phyloP scores from a whole-genome alignment of 2,329 filamentous ascomycete genomes.

The Fusarium solani-melongenae region DNA sequence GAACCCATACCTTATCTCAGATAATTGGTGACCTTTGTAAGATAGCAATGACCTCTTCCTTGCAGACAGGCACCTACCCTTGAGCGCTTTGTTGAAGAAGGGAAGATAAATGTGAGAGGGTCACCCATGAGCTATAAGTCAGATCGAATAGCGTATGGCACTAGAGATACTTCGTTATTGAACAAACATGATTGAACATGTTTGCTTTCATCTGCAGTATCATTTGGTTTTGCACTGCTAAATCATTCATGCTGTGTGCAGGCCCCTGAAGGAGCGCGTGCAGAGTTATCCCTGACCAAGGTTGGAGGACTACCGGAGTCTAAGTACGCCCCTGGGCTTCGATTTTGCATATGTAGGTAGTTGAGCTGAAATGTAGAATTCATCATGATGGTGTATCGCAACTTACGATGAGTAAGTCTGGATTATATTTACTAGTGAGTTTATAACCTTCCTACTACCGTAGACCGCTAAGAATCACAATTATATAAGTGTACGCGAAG shows the following conservation, averaged over 20 bases:
- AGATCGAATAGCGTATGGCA: not conserved
- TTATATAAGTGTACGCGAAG: not conserved
- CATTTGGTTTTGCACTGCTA: not conserved
- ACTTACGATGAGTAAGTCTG: not conserved
- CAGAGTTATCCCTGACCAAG: no score
- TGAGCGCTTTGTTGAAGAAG: not conserved
- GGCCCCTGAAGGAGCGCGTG: no score
- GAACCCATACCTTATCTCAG: not conserved
- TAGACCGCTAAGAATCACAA: not conserved
- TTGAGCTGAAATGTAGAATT: not conserved
- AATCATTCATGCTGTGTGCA: not conserved
- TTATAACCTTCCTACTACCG: not conserved
- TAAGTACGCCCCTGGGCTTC: not conserved
- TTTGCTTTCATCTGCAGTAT: not conserved
- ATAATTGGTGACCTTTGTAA: not conserved
- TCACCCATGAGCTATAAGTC: not conserved
- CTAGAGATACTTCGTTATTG: not conserved
- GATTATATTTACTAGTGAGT: not conserved
- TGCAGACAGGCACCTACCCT: not conserved
- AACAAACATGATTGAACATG: not conserved
- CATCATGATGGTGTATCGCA: not conserved
- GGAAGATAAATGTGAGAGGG: not conserved
- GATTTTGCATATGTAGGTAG: not conserved
- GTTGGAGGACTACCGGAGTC: not conserved
- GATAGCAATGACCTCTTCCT: not conserved